These are phyloP conservation scores for Aspergillus bertholletiae DNA, from an alignment of 495 filamentous ascomycete genomes.

Conservation along the genomic window DNA sequence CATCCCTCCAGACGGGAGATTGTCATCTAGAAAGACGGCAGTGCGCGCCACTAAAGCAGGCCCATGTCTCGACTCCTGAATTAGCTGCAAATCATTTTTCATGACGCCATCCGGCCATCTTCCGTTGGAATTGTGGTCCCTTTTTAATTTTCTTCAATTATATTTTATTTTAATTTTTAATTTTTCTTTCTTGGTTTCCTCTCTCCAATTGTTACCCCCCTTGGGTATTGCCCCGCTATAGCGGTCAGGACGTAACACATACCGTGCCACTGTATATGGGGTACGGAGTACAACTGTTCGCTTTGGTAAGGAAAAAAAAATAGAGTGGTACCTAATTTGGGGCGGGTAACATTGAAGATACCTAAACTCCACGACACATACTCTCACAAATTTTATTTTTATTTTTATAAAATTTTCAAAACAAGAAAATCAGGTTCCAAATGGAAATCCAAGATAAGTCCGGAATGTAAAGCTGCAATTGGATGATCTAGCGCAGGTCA, in stretches of 20 bases:
- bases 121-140: conserved; percentile 4
- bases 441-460: not conserved
- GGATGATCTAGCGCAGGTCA: not conserved
- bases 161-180: not conserved
- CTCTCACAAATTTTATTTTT: no score
- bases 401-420: no score
- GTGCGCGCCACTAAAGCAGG: conserved; percentile 22
- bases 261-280: not conserved
- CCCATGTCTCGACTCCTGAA: conserved; percentile 22
- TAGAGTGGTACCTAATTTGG: not conserved
- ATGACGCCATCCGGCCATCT: conserved; percentile 21
- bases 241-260: not conserved
- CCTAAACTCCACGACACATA: not conserved
- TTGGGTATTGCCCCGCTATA: not conserved
- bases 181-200: not conserved
- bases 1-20: conserved; percentile 20
- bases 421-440: not conserved
- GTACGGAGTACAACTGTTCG: not conserved
- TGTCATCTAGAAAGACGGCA: conserved; percentile 23
- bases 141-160: conserved; percentile 3
- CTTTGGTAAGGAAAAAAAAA: not conserved
- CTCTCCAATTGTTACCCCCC: not conserved
- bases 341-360: not conserved
- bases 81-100: conserved; percentile 25
- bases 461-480: not conserved